Evolutionary conservation across 306 rosid genomes (phyloP).

Genomic region (Cajanus cajan): DNA sequence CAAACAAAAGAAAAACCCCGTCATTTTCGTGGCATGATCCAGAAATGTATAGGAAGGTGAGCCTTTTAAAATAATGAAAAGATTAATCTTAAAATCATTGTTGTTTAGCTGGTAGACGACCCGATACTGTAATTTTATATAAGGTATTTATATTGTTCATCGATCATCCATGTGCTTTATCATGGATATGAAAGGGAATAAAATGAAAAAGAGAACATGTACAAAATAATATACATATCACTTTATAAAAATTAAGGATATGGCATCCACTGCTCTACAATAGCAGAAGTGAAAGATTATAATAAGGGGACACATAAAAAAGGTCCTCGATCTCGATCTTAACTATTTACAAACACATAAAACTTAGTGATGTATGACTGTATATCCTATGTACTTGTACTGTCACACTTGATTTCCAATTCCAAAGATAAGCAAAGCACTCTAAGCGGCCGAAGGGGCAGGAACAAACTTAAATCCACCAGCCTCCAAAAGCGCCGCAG

Average conservation of each 20-base stretch:
- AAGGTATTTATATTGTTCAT: too few species aligned
- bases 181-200: neutral
- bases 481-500: constrained; percentile 36
- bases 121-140: too few species aligned
- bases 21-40: too few species aligned
- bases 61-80: too few species aligned
- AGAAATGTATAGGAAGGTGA: too few species aligned
- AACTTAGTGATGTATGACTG: neutral
- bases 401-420: neutral
- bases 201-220: neutral
- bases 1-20: too few species aligned
- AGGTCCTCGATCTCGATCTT: constrained; percentile 7
- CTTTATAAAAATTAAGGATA: constrained; percentile 25
- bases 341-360: neutral
- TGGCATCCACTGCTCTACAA: neutral
- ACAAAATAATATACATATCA: constrained; percentile 9
- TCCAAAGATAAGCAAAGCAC: neutral
- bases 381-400: neutral
- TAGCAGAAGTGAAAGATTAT: neutral
- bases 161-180: too few species aligned
- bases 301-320: constrained; percentile 23
- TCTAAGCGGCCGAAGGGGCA: constrained; percentile 62
- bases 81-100: too few species aligned
- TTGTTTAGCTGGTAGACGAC: too few species aligned
- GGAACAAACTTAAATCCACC: constrained; percentile 19